These are phyloP conservation scores for Fusarium torulosum DNA, from an alignment of 2,329 filamentous ascomycete species.

Conservation along the genomic window DNA sequence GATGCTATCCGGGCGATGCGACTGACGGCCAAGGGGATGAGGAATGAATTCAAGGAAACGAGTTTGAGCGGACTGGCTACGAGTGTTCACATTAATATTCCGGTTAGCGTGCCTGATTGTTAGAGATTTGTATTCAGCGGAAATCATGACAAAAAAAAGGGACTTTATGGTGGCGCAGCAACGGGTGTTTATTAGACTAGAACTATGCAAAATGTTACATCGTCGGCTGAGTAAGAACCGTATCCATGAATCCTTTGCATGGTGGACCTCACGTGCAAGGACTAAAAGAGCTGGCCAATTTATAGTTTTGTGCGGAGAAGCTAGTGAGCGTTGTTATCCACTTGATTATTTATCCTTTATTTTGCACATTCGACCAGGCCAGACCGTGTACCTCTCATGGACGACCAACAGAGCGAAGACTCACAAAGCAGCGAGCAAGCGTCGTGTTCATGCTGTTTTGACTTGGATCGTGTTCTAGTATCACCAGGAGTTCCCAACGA, in stretches of 20 bases:
- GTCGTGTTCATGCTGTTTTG: constrained; percentile 24
- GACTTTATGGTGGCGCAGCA: constrained; percentile 8
- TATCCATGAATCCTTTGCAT: neutral
- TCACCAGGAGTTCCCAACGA: neutral
- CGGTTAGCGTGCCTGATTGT: constrained; percentile 65
- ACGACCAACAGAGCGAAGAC: neutral
- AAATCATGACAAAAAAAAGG: constrained; percentile 20
- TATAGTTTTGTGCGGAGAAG: constrained; percentile 2
- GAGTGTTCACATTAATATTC: constrained; percentile 63
- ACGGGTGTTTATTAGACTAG: constrained; percentile 13
- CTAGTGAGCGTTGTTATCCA: neutral
- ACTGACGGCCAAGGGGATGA: constrained; percentile 63
- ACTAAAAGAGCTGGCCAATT: neutral
- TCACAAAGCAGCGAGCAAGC: neutral
- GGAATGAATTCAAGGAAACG: constrained; percentile 67
- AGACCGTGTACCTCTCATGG: neutral
- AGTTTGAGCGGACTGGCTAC: constrained; percentile 64
- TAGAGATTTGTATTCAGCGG: constrained; percentile 41
- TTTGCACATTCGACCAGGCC: neutral
- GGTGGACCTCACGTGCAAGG: constrained; percentile 30
- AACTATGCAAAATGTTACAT: constrained; percentile 1
- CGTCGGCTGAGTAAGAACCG: constrained; percentile 6
- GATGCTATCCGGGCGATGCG: constrained; percentile 65
- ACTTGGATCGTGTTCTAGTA: constrained; percentile 4
- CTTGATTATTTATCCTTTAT: neutral